phyloP scores from a whole-genome alignment of 1,139 yeast genomes.

The Pichia sp. region DNA sequence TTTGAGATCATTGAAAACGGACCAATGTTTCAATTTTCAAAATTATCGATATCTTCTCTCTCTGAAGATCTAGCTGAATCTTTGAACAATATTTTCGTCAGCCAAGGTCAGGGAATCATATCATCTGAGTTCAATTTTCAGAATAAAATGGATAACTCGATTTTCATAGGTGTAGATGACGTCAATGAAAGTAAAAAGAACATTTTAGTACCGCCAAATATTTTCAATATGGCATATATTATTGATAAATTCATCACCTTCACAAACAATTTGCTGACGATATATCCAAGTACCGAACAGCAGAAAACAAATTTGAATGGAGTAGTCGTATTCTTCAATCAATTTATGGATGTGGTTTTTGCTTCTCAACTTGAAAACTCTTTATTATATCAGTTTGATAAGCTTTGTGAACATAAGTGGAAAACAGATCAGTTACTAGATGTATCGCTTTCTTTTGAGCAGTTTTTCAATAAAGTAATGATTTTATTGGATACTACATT shows the following conservation, averaged over 20 bases:
- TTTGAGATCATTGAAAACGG: slow-evolving; percentile 26
- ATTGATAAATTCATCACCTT: slow-evolving; percentile 58
- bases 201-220: slow-evolving; percentile 65
- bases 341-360: slow-evolving; percentile 61
- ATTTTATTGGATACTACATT: slow-evolving; percentile 59
- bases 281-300: slow-evolving; percentile 24
- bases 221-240: slow-evolving; percentile 79
- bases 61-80: slow-evolving; percentile 33
- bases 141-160: slow-evolving; percentile 15
- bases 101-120: slow-evolving; percentile 31
- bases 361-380: slow-evolving; percentile 61
- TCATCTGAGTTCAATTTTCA: slow-evolving; percentile 7
- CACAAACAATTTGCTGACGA: slow-evolving; percentile 43
- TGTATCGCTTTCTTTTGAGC: slow-evolving; percentile 42
- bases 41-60: slow-evolving; percentile 34
- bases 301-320: slow-evolving; percentile 30
- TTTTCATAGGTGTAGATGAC: slow-evolving; percentile 53
- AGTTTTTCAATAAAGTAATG: slow-evolving; percentile 48
- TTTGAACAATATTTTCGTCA: slow-evolving; percentile 60
- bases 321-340: slow-evolving; percentile 46
- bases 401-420: slow-evolving; percentile 17
- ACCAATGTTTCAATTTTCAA: slow-evolving; percentile 46
- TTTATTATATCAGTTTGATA: slow-evolving; percentile 39
- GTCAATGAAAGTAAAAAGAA: slow-evolving; percentile 50
- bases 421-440: slow-evolving; percentile 44